Evolutionary conservation across 2,329 filamentous ascomycete species (phyloP).

Genomic region (Alternaria viburni): DNA sequence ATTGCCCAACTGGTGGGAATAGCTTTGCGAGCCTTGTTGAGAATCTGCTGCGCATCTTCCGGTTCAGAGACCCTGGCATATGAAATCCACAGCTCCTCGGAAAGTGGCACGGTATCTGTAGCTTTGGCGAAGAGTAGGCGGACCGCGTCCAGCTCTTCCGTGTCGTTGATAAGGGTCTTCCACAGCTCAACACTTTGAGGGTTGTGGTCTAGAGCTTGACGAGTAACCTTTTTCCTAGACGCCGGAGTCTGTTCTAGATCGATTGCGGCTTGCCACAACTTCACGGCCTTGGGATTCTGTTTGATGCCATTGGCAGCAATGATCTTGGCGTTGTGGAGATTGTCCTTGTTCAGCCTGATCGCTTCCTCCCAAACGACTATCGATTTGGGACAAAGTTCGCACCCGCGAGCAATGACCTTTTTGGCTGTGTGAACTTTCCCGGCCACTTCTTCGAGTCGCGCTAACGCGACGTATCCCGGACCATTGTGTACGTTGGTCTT

Average conservation of each 20-base stretch:
- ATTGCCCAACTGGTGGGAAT: constrained; percentile 93
- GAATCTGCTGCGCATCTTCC: constrained; percentile 90
- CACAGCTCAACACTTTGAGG: constrained; percentile 95
- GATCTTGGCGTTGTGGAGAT: constrained; percentile 90
- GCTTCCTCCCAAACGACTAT: constrained; percentile 97
- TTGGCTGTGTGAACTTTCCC: constrained; percentile 90
- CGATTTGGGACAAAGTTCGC: constrained; percentile 88
- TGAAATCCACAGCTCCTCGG: constrained; percentile 93
- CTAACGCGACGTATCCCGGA: constrained; percentile 94
- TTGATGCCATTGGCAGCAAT: constrained; percentile 94
- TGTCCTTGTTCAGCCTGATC: constrained; percentile 78
- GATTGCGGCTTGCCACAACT: constrained; percentile 95
- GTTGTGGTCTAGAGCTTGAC: constrained; percentile 89
- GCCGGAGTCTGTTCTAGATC: constrained; percentile 81
- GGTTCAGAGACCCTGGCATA: constrained; percentile 87
- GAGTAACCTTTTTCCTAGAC: constrained; percentile 90
- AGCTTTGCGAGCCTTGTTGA: constrained; percentile 94
- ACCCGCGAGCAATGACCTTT: constrained; percentile 86
- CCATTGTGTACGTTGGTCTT: constrained; percentile 96
- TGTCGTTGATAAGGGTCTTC: constrained; percentile 96
- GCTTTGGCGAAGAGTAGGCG: constrained; percentile 90
- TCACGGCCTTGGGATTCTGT: constrained; percentile 85
- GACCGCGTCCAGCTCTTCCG: constrained; percentile 88
- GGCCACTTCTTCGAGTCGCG: constrained; percentile 88
- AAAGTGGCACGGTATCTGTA: constrained; percentile 91